Base-by-base conservation (phyloP, 352 stramenopile species). In the Phytopythium sindhum region DNA sequence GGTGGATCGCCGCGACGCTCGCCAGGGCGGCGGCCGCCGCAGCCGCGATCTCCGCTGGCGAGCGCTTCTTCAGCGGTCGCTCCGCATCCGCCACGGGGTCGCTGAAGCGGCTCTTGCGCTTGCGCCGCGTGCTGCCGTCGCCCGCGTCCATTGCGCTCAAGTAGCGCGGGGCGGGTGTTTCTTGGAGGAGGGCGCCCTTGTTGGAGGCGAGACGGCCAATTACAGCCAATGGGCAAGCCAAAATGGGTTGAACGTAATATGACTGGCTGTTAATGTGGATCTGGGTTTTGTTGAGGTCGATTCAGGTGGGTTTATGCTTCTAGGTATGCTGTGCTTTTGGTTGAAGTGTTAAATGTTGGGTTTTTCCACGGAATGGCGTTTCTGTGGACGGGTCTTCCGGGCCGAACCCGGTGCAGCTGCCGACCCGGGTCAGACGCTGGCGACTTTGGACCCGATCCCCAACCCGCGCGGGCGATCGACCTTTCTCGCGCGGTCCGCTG, bases 61-160 rank as follows among this genome's bases (percentile, higher is more conserved):
- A 26, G 24, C 57, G 33, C 35, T 74, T 75, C 45, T 59, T 33
- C 60, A 58, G 51, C 54, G 61, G 73, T 12, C 70, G 42, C 37
- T 65, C 15, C 28, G 67, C 12, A 21, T 64, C 50, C 31, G 57
- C 63, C 39, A 76, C 72, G 8, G 74, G 73, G 57, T 95, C 86
- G 70, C 84, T 93, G 67, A 95, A 95, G 44, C 86, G 80, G 73
- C 83, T 91, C 77, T 90, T 89, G 65, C 84, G 84, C 77, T 93
- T 95, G 55, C 84, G 84, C 29, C 72, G 71, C 63, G 66, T 51
- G 62, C 59, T 57, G 44, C 79, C 74, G 31, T 70, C 65, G 44
- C 71, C 65, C 14, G 60, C 66, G 60, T 74, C 53, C 64, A 73
- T 77, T 29, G 37, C 61, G 17, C 35, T 41, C 35, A 11, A 41